Evolutionary conservation across 345 rosid species (phyloP), one percentile per base, ranked within the genome.

Genomic region (Sapria himalayana): DNA sequence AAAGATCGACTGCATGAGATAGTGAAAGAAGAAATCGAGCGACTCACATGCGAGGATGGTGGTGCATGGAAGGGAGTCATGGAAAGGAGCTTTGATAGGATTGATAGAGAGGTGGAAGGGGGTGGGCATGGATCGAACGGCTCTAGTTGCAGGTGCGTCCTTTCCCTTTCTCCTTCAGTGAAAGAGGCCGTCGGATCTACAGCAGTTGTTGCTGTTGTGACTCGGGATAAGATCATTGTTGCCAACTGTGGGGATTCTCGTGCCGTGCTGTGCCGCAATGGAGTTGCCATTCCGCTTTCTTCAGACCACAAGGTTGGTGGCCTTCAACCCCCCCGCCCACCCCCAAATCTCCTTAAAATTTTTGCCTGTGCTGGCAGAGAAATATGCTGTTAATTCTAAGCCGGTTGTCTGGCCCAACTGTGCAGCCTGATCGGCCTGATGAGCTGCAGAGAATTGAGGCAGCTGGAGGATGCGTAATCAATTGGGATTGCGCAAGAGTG

Each of bases 151-250:
- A 57, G 86, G 18, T 82, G 94, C 35, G 82, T 73, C 60, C 64
- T 84, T 11, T 76, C 65, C 55, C 63, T 76, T 12, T 92, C 86
- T 9, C 92, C 69, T 62, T 65, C 82, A 48, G n/a, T n/a, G n/a
- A n/a, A n/a, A n/a, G 92, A 84, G 40, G 84, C 86, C 37, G 92
- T 79, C 2, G 95, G 95, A 46, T 79, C 95, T 6, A 84, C 92
- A 0, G 92, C 95, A 7, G 89, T 78, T 0, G 81, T 73, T 8
- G 65, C 92, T 0, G 51, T 79, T 0, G 73, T 84, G 19, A 76
- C 84, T 4, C 78, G 69, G 27, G 71, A 67, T 12, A 71, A 76
- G 49, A 65, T 79, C 16, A 19, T 79, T 3, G 75, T 84, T 33
- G 73, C 95, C 9, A 84, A 84, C 43, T 76, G 86, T 41, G 95